phyloP scores from a whole-genome alignment of 345 rosid species.

The Camelina sativa region DNA sequence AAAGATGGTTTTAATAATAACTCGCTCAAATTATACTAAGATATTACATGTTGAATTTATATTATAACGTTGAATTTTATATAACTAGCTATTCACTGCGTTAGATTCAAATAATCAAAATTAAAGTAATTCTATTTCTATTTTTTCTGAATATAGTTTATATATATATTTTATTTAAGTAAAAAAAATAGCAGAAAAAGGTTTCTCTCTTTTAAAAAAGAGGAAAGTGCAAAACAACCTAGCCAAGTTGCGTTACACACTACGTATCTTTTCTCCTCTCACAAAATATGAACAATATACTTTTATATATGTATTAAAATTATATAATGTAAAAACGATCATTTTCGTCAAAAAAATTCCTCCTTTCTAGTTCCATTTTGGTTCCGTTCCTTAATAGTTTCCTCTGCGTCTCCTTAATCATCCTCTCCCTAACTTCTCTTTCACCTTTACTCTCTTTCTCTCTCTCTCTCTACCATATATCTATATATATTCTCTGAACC shows the following conservation, averaged over 20 bases:
- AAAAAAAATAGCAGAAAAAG: slow-evolving; percentile 16
- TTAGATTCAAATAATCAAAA: slow-evolving; percentile 36
- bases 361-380: slow-evolving; percentile 48
- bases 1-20: background rate
- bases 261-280: slow-evolving; percentile 62
- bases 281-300: slow-evolving; percentile 34
- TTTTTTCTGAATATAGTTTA: slow-evolving; percentile 1
- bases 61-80: slow-evolving; percentile 7
- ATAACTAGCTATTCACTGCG: slow-evolving; percentile 24
- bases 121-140: background rate
- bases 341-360: slow-evolving; percentile 47
- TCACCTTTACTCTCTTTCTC: slow-evolving; percentile 38
- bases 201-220: slow-evolving; percentile 32
- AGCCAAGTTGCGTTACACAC: slow-evolving; percentile 56
- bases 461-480: slow-evolving; percentile 21
- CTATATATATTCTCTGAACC: slow-evolving; percentile 36
- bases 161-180: background rate
- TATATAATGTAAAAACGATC: slow-evolving; percentile 39
- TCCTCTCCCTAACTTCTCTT: slow-evolving; percentile 47
- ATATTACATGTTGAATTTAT: background rate
- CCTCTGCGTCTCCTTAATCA: slow-evolving; percentile 41
- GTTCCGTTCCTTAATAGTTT: slow-evolving; percentile 42
- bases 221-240: slow-evolving; percentile 47
- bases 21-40: background rate
- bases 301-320: slow-evolving; percentile 19